Conservation (phyloP, 768 basidiomycete species). For the Hydnum rufescens region DNA sequence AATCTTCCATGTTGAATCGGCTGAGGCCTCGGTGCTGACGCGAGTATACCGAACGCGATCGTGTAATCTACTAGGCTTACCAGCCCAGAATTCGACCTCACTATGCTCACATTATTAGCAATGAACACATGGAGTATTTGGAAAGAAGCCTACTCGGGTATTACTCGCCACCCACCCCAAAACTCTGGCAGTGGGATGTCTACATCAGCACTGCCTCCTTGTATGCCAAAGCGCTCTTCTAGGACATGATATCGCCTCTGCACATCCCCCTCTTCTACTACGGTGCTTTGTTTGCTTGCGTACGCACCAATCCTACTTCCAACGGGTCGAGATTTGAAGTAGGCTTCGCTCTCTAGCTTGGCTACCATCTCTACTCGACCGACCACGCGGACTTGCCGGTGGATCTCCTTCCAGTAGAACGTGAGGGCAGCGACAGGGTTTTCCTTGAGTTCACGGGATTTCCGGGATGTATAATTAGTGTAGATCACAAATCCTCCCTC, state of each 20-base stretch:
- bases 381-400: conserved; percentile 61
- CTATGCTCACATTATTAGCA: too few relatives aligned
- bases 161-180: conserved; percentile 92
- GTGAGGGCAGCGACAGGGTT: conserved; percentile 70
- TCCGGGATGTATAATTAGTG: conserved; percentile 92
- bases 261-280: conserved; percentile 56
- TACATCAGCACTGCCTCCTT: conserved; percentile 15
- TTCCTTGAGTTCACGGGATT: conserved; percentile 55
- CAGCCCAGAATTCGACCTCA: conserved; percentile 96
- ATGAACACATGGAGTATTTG: conserved; percentile 4
- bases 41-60: conserved; percentile 77
- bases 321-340: conserved; percentile 64
- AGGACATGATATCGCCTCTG: conserved; percentile 37
- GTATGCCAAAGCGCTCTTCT: conserved; percentile 32
- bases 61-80: conserved; percentile 83
- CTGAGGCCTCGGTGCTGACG: conserved; percentile 30
- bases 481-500: conserved; percentile 81
- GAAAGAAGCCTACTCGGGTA: conserved; percentile 83
- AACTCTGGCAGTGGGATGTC: conserved; percentile 66
- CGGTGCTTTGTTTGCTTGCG: conserved; percentile 76
- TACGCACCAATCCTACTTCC: conserved; percentile 81
- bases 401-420: conserved; percentile 83
- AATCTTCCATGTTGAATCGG: conserved; percentile 47
- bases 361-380: conserved; percentile 68
- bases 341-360: conserved; percentile 54